These are phyloP conservation scores for Aaosphaeria arxii DNA, from an alignment of 2,329 filamentous ascomycete species.

Conservation along the genomic window DNA sequence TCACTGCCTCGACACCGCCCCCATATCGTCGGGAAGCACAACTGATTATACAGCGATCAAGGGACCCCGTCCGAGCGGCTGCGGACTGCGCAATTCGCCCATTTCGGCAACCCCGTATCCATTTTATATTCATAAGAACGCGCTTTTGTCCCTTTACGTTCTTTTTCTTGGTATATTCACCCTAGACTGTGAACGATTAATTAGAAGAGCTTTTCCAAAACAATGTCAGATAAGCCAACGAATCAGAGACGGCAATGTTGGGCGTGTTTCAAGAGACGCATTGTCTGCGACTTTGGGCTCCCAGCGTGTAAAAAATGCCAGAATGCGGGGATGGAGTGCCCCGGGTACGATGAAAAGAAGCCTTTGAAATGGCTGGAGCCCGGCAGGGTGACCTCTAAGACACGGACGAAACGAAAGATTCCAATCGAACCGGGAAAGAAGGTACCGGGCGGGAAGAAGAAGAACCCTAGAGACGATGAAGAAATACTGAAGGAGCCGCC, in stretches of 20 bases:
- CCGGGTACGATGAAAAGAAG: conserved; percentile 30
- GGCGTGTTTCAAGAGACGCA: conserved; percentile 29
- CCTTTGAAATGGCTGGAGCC: conserved; percentile 31
- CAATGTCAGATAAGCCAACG: background rate
- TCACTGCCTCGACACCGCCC: no score
- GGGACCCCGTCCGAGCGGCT: no score
- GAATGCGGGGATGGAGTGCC: conserved; percentile 24
- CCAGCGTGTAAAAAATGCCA: conserved; percentile 31
- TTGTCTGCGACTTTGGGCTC: conserved; percentile 31
- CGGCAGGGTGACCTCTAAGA: conserved; percentile 25
- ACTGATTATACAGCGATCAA: no score
- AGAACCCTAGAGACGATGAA: background rate
- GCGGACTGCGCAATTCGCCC: no score
- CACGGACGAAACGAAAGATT: background rate
- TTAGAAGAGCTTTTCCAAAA: background rate
- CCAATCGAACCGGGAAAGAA: background rate
- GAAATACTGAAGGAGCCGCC: no score
- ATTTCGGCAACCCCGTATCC: no score
- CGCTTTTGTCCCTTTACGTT: no score
- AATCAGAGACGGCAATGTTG: conserved; percentile 24
- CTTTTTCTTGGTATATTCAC: no score
- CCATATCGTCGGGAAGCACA: no score
- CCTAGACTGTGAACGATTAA: no score
- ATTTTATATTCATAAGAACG: no score
- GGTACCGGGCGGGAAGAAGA: background rate